Percentiles rank a stretch among this genome's conserved stretches.
Evolutionary conservation across 306 rosid genomes (phyloP).

Genomic region (Glycine latifolia): DNA sequence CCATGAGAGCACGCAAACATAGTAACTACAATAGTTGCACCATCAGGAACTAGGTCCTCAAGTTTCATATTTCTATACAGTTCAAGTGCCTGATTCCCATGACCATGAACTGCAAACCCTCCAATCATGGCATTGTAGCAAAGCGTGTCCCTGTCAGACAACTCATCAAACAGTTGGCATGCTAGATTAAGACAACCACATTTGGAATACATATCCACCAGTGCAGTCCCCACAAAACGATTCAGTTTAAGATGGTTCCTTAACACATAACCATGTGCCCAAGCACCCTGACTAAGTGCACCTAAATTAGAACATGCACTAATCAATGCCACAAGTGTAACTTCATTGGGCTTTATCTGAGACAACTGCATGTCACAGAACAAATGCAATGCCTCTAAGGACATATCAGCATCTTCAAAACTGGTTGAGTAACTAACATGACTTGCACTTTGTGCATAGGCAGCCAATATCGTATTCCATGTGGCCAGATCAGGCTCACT

Average conservation of each 20-base stretch:
- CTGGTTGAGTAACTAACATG: slow-evolving; percentile 40
- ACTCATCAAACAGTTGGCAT: slow-evolving; percentile 52
- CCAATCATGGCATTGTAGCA: slow-evolving; percentile 58
- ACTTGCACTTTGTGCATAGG: slow-evolving; percentile 42
- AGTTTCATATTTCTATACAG: slow-evolving; percentile 51
- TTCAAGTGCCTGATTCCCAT: slow-evolving; percentile 54
- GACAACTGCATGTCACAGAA: slow-evolving; percentile 50
- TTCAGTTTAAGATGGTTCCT: slow-evolving; percentile 51
- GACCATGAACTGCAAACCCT: slow-evolving; percentile 58
- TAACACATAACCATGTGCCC: slow-evolving; percentile 51
- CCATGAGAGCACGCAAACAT: slow-evolving; percentile 60
- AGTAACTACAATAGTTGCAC: slow-evolving; percentile 53
- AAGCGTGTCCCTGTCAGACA: slow-evolving; percentile 49
- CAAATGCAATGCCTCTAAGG: slow-evolving; percentile 47
- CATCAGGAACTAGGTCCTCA: slow-evolving; percentile 49
- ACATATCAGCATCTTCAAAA: slow-evolving; percentile 44
- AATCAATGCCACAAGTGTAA: slow-evolving; percentile 54
- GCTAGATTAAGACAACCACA: slow-evolving; percentile 56
- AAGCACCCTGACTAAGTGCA: slow-evolving; percentile 58
- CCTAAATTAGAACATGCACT: slow-evolving; percentile 56
- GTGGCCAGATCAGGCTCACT: slow-evolving; percentile 53
- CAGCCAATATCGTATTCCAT: slow-evolving; percentile 56
- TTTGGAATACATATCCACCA: slow-evolving; percentile 56
- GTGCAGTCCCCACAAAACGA: slow-evolving; percentile 57
- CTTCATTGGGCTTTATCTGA: slow-evolving; percentile 53